Percentiles rank a stretch among this genome's conserved stretches.
phyloP scores from a whole-genome alignment of 2,329 filamentous ascomycete genomes.

The Exophiala dermatitidis region DNA sequence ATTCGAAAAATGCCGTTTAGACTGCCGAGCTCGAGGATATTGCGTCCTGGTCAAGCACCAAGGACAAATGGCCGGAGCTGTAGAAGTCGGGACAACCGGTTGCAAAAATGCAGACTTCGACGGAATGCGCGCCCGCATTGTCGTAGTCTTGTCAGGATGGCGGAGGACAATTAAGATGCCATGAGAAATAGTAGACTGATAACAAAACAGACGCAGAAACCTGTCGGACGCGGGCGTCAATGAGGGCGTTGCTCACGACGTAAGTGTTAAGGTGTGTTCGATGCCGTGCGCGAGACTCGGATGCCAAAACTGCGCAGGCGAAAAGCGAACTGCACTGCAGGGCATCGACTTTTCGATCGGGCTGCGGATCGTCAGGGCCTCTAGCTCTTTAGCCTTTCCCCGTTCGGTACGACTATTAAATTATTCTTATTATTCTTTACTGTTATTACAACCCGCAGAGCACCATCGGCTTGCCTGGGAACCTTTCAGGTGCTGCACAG shows the following conservation, averaged over 20 bases:
- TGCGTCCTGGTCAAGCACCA: conserved; percentile 18
- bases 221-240: background rate
- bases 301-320: no score
- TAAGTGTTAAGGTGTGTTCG: no score
- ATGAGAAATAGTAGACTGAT: conserved; percentile 2
- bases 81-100: conserved; percentile 8
- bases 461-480: no score
- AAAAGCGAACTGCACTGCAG: no score
- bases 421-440: no score
- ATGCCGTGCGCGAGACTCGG: no score
- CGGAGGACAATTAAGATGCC: conserved; percentile 5
- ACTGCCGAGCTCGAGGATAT: conserved; percentile 1
- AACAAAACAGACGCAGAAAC: background rate
- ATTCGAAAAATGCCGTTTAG: conserved; percentile 17
- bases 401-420: no score
- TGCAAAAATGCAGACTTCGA: conserved; percentile 7
- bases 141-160: conserved; percentile 1
- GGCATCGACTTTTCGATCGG: no score
- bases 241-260: background rate
- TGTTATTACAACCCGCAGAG: no score
- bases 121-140: conserved; percentile 16
- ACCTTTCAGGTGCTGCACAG: no score
- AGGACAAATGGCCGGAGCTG: conserved; percentile 11
- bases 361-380: no score
- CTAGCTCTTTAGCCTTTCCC: no score